Conservation (phyloP, 1,284 basidiomycete species). For the Hemileia vastatrix region DNA sequence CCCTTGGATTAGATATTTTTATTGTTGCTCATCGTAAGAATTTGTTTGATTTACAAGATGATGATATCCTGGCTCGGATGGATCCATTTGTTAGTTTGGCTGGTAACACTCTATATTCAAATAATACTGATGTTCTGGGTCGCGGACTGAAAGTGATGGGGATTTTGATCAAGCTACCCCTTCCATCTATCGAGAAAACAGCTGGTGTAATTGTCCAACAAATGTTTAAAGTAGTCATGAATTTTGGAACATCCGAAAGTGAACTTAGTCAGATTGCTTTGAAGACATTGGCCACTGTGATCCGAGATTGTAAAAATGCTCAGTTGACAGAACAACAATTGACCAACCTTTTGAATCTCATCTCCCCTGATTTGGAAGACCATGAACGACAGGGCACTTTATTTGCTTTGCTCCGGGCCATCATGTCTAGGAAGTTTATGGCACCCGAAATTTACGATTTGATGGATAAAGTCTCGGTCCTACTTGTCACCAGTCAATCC, state of each 20-base stretch:
- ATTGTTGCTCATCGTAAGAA: constrained; percentile 74
- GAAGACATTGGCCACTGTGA: constrained; percentile 70
- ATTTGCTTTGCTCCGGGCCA: constrained; percentile 83
- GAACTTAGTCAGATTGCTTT: constrained; percentile 81
- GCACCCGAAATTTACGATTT: constrained; percentile 95
- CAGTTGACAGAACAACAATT: constrained; percentile 83
- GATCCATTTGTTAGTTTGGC: constrained; percentile 78
- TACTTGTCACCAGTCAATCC: constrained; percentile 90
- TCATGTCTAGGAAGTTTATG: constrained; percentile 80
- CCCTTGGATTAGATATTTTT: constrained; percentile 85
- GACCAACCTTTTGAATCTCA: constrained; percentile 70
- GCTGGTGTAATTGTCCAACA: constrained; percentile 77
- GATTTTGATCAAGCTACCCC: constrained; percentile 71
- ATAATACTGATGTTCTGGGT: constrained; percentile 65
- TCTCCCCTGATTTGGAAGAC: constrained; percentile 88
- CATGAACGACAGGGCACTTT: constrained; percentile 73
- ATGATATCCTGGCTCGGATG: constrained; percentile 62
- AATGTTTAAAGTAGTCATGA: constrained; percentile 72
- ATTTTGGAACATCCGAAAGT: constrained; percentile 76
- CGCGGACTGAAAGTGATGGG: constrained; percentile 72
- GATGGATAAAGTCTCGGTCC: constrained; percentile 88
- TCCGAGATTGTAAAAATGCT: constrained; percentile 71
- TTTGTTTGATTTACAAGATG: constrained; percentile 73
- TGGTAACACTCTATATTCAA: constrained; percentile 86
- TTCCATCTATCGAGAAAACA: constrained; percentile 65